A percentile compares a stretch with the other conserved stretches of the same genome.
Evolutionary conservation across 495 filamentous ascomycete species (phyloP).

Genomic region (Aspergillus homomorphus): DNA sequence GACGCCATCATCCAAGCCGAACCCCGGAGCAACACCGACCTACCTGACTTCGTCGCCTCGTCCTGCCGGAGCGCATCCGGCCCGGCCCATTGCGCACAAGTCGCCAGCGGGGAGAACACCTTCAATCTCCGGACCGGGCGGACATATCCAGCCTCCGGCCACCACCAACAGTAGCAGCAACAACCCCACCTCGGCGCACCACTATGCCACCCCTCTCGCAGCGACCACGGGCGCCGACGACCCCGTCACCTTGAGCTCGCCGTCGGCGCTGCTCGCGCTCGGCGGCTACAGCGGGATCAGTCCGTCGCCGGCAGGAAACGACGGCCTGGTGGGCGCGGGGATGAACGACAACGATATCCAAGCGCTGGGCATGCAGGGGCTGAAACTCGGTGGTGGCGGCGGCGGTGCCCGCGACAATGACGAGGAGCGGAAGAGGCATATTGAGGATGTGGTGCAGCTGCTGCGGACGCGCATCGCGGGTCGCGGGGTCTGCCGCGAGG

Average conservation of each 20-base stretch:
- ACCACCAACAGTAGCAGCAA: no score
- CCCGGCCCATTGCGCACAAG: conserved; percentile 42
- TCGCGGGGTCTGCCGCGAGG: conserved; percentile 69
- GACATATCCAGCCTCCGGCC: conserved; percentile 22
- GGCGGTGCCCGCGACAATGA: conserved; percentile 43
- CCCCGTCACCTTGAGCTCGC: conserved; percentile 44
- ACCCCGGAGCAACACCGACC: conserved; percentile 45
- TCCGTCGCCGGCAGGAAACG: conserved; percentile 41
- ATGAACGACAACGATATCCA: conserved; percentile 48
- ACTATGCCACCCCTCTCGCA: conserved; percentile 43
- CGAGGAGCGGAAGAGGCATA: conserved; percentile 52
- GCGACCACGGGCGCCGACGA: conserved; percentile 36
- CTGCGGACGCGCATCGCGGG: conserved; percentile 44
- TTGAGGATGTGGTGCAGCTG: conserved; percentile 43
- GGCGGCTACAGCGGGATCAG: conserved; percentile 44
- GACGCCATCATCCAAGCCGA: conserved; percentile 44
- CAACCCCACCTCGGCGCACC: conserved; percentile 30
- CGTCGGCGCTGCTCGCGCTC: conserved; percentile 44
- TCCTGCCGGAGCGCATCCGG: conserved; percentile 37
- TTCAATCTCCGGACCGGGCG: conserved; percentile 34
- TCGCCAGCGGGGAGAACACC: conserved; percentile 46
- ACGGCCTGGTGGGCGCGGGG: conserved; percentile 35
- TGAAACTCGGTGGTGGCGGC: conserved; percentile 29
- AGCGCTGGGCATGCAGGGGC: conserved; percentile 39
- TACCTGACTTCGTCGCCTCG: conserved; percentile 46